Evolutionary conservation across 2,329 filamentous ascomycete genomes (phyloP).

Genomic region (Claviceps sp.): DNA sequence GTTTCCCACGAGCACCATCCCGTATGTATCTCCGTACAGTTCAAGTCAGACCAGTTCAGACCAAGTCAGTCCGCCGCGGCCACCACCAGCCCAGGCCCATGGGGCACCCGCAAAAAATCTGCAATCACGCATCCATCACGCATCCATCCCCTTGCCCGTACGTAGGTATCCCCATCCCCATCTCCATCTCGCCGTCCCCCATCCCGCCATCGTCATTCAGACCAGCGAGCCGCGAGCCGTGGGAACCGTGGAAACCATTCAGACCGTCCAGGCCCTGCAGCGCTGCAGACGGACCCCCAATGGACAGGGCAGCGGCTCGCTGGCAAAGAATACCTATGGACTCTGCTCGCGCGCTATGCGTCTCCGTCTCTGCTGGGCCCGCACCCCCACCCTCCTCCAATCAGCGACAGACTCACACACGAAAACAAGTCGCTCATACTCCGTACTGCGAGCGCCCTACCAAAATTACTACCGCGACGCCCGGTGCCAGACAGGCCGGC

Average conservation of each 20-base stretch:
- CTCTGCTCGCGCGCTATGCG: neutral
- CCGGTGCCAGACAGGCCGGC: neutral
- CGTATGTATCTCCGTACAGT: no score
- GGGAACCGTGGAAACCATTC: neutral
- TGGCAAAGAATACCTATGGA: no score
- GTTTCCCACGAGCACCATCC: neutral
- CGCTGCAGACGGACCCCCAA: neutral
- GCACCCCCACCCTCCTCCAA: neutral
- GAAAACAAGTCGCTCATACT: conserved; percentile 5
- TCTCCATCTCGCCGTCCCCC: neutral
- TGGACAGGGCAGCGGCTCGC: no score
- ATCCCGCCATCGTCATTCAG: neutral
- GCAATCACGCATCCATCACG: neutral
- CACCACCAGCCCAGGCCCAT: neutral
- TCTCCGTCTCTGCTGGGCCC: neutral
- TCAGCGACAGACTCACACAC: neutral
- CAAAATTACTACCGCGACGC: neutral
- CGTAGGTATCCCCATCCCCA: neutral
- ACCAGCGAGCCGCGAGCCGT: neutral
- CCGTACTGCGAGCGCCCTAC: no score
- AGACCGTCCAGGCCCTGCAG: neutral
- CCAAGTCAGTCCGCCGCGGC: neutral
- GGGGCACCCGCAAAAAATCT: neutral
- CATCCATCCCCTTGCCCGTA: neutral
- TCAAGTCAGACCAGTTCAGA: no score